A percentile compares a stretch with the other conserved stretches of the same genome.
phyloP scores from a whole-genome alignment of 2,329 filamentous ascomycete genomes.

The Seiridium unicorne region DNA sequence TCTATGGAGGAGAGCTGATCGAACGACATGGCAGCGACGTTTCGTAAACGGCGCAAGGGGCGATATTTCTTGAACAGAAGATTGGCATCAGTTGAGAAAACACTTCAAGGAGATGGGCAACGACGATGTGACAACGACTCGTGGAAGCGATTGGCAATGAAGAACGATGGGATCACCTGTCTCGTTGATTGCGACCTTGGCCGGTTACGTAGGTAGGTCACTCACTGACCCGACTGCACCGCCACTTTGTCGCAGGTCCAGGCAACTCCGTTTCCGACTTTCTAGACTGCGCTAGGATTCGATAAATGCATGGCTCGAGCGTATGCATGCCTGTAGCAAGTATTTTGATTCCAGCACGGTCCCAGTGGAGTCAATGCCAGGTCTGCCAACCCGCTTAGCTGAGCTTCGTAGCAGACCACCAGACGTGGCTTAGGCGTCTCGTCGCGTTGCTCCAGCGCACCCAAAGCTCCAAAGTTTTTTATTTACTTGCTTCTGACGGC shows the following conservation, averaged over 20 bases:
- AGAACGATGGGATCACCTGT: background rate
- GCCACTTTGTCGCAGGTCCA: background rate
- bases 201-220: background rate
- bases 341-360: background rate
- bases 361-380: background rate
- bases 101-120: too few species aligned
- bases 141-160: background rate
- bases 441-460: slow-evolving; percentile 7
- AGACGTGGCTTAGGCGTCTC: background rate
- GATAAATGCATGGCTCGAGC: background rate
- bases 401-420: background rate
- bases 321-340: background rate
- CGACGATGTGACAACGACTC: background rate
- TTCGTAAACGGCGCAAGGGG: background rate
- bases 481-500: background rate
- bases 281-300: background rate
- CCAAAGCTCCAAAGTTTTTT: slow-evolving; percentile 5
- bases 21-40: slow-evolving; percentile 72
- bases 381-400: background rate
- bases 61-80: background rate
- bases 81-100: too few species aligned
- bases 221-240: background rate
- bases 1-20: slow-evolving; percentile 83
- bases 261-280: background rate
- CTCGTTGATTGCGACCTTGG: background rate